phyloP scores from a whole-genome alignment of 2,329 filamentous ascomycete genomes.

The Endothia cerciana region DNA sequence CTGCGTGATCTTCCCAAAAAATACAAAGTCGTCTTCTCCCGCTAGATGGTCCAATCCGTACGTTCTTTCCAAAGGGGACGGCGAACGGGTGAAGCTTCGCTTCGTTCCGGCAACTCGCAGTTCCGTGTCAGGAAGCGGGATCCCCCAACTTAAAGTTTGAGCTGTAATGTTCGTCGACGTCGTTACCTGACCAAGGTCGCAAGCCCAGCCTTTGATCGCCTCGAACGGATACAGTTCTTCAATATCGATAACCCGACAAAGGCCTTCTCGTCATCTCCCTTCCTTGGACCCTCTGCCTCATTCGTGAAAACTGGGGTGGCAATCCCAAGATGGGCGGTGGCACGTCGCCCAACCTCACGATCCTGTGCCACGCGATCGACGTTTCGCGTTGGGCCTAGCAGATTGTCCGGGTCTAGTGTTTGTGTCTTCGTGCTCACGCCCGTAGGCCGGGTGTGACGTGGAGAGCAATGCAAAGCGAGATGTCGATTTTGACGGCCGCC shows the following conservation, averaged over 20 bases:
- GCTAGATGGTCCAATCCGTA: not conserved
- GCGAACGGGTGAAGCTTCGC: not conserved
- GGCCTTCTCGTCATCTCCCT: not conserved
- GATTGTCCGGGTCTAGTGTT: not conserved
- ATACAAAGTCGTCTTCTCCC: not conserved
- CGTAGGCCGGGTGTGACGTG: not conserved
- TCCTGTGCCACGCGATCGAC: slow-evolving; percentile 5
- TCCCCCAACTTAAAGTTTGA: not conserved
- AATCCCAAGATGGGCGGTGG: not conserved
- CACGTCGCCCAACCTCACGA: not conserved
- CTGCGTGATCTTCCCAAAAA: not conserved
- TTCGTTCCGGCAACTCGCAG: not conserved
- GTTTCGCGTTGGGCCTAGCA: not conserved
- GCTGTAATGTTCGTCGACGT: not conserved
- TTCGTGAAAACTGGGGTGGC: not conserved
- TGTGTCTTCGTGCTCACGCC: not conserved
- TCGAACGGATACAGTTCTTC: not conserved
- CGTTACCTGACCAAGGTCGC: not conserved
- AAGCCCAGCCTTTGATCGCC: not conserved
- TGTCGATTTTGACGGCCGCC: not conserved
- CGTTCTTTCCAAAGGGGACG: not conserved
- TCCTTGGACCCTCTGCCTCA: not conserved
- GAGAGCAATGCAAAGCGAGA: not conserved
- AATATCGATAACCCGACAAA: not conserved
- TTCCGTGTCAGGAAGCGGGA: not conserved